Conservation (phyloP, 495 filamentous ascomycete genomes). For the Talaromyces thailandensis region DNA sequence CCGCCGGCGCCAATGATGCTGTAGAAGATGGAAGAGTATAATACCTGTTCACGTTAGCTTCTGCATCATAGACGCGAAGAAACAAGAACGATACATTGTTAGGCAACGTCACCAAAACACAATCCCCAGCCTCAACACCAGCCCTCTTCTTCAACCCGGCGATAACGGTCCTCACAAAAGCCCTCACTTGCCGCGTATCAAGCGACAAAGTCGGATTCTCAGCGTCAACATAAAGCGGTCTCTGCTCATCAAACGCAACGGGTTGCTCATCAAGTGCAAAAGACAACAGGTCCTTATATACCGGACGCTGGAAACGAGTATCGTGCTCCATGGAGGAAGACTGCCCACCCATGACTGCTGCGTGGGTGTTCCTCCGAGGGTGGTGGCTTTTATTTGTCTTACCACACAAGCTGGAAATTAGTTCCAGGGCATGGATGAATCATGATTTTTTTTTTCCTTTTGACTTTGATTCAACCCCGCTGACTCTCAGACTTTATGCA, state of each 20-base stretch:
- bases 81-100: slow-evolving; percentile 40
- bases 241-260: slow-evolving; percentile 23
- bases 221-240: slow-evolving; percentile 48
- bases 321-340: neutral
- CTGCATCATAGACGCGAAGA: neutral
- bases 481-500: neutral
- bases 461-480: no score
- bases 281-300: slow-evolving; percentile 33
- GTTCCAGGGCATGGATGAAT: neutral
- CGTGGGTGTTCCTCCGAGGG: neutral
- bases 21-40: slow-evolving; percentile 40
- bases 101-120: slow-evolving; percentile 51
- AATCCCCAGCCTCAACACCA: slow-evolving; percentile 46
- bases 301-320: slow-evolving; percentile 5
- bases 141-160: slow-evolving; percentile 43
- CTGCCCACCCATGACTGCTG: neutral
- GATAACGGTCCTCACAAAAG: slow-evolving; percentile 40
- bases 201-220: slow-evolving; percentile 44
- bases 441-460: no score
- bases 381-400: neutral
- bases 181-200: slow-evolving; percentile 39
- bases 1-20: slow-evolving; percentile 38
- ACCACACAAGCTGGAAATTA: neutral
- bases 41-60: slow-evolving; percentile 23
- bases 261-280: slow-evolving; percentile 28